These are phyloP conservation scores for Thymus quinquecostatus DNA, from an alignment of 257 asterid genomes.

Conservation along the genomic window DNA sequence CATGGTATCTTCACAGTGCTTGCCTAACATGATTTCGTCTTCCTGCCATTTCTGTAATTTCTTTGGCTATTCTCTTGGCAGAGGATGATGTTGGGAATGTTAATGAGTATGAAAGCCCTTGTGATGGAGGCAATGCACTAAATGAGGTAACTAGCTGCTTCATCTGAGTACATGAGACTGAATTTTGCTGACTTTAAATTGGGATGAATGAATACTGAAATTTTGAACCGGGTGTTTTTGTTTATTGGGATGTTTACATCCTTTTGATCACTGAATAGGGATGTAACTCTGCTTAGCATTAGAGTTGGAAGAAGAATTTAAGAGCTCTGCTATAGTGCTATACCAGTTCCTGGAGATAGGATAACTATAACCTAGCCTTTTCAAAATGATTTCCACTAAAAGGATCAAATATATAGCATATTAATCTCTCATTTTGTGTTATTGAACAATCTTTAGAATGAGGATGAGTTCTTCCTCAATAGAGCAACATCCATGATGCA, in stretches of 20 bases:
- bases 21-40: constrained; percentile 15
- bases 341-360: neutral
- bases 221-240: neutral
- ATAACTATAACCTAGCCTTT: too few relatives aligned
- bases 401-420: too few relatives aligned
- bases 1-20: neutral
- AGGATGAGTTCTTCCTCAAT: too few relatives aligned
- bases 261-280: neutral
- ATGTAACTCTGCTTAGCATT: neutral
- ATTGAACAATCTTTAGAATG: too few relatives aligned
- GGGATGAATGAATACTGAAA: neutral
- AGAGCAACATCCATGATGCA: neutral
- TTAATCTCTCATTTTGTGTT: too few relatives aligned
- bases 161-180: constrained; percentile 15
- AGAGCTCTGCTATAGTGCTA: neutral
- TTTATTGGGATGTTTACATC: neutral
- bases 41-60: constrained; percentile 3
- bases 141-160: constrained; percentile 40
- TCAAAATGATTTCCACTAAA: too few relatives aligned
- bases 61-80: constrained; percentile 31
- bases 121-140: constrained; percentile 30
- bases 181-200: neutral
- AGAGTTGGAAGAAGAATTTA: constrained; percentile 16
- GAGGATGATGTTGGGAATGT: constrained; percentile 44
- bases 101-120: constrained; percentile 34